Conservation (phyloP, 2,329 filamentous ascomycete genomes). For the Penicillium sp. region DNA sequence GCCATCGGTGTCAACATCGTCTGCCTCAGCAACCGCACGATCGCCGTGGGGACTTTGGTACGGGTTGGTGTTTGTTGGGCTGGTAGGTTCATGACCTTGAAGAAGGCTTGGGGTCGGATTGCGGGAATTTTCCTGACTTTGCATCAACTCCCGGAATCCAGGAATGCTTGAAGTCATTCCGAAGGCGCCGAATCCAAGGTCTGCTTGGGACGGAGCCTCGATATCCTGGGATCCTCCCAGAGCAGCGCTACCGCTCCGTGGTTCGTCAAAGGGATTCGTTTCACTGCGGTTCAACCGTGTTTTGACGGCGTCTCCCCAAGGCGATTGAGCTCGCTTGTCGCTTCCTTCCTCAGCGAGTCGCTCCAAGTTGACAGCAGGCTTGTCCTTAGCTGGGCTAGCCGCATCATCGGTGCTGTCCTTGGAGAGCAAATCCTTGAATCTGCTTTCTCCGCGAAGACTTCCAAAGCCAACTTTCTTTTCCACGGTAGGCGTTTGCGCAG, state of each 20-base stretch:
- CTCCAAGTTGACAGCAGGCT: constrained; percentile 47
- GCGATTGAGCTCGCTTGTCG: constrained; percentile 43
- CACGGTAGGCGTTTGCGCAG: constrained; percentile 49
- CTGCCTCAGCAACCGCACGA: constrained; percentile 51
- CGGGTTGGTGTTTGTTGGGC: constrained; percentile 92
- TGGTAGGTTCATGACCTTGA: constrained; percentile 63
- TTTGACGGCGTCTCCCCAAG: constrained; percentile 47
- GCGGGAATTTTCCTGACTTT: constrained; percentile 53
- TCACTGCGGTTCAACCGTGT: constrained; percentile 44
- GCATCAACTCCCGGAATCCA: constrained; percentile 53
- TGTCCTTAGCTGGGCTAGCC: constrained; percentile 48
- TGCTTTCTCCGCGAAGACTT: constrained; percentile 67
- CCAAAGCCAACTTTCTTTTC: constrained; percentile 69
- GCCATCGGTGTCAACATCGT: constrained; percentile 53
- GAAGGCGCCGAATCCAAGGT: constrained; percentile 55
- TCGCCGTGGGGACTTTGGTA: constrained; percentile 86
- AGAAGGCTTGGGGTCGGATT: constrained; percentile 50
- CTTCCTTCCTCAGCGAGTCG: constrained; percentile 49
- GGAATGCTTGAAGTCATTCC: constrained; percentile 54
- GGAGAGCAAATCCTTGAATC: constrained; percentile 76
- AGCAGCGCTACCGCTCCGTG: constrained; percentile 57
- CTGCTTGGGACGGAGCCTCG: constrained; percentile 25
- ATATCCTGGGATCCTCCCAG: constrained; percentile 70
- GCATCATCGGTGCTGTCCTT: constrained; percentile 69
- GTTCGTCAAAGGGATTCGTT: constrained; percentile 47